Evolutionary conservation across 23 red algal genomes (phyloP), one percentile per base, ranked within the genome.

Genomic region (Gracilaria gracilis): DNA sequence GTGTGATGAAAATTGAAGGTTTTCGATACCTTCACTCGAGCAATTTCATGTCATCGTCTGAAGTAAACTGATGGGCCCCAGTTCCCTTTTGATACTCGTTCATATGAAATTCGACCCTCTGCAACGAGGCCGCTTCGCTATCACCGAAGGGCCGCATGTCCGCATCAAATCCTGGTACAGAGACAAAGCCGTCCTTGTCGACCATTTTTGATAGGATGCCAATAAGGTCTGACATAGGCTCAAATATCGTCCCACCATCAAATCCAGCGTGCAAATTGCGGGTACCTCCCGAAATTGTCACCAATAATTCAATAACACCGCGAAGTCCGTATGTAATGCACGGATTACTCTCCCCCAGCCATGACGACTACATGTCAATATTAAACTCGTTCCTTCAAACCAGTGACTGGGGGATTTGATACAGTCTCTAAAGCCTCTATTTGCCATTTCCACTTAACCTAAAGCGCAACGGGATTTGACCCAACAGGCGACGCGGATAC

Each of bases 241-340:
- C 96, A 57, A 91, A 58, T 11, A 95, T 74, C 35, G 94, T 86
- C 0, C 96, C 96, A 28, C 96, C 96, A 65, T 95, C 93, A 40
- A 95, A 77, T 27, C 96, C 96, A 32, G 93, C 88, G 69, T 98
- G 96, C 32, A 98, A 55, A 55, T 98, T 95, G 24, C 93, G 67
- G 28, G 86, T 4, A 44, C 83, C 87, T 33, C 96, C 96, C 25
- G 80, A 73, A 20, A 98, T 82, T 46, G 88, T 54, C 0, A 98
- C 88, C 57, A 86, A 74, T 25, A 98, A 21, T 35, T 93, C 84
- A 59, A 98, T 81, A 15, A 88, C 57, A 31, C 96, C 96, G 19
- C 96, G 93, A 81, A 98, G 85, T 6, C 96, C 93, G 64, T 98
- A 98, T 0, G 96, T 98, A 44, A 98, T 79, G 64, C 96, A 98